Conservation (phyloP, 176 grass and related monocot species). For the Rhipidocladum racemiflorum region DNA sequence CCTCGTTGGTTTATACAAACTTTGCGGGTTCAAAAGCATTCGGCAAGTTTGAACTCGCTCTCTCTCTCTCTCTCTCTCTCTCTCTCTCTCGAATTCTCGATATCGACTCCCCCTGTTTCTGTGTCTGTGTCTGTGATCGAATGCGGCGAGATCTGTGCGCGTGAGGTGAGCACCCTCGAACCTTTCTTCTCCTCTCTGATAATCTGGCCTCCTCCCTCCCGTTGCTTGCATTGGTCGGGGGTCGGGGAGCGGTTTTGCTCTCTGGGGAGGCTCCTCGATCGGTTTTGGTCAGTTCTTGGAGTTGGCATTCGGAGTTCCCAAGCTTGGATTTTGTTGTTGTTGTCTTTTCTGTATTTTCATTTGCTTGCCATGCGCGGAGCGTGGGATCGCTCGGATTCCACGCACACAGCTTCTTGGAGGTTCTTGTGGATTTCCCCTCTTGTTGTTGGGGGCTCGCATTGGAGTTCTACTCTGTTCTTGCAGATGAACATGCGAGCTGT, state of each 20-base stretch:
- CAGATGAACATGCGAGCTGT: not conserved
- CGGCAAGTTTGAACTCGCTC: conserved; percentile 24
- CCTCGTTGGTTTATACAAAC: not conserved
- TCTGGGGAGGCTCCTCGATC: not conserved
- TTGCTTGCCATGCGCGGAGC: not conserved
- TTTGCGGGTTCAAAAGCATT: not conserved
- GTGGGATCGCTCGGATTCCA: not conserved
- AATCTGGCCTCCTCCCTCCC: not conserved
- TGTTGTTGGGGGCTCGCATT: not conserved
- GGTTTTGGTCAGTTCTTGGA: not conserved
- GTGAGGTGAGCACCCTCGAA: conserved; percentile 7
- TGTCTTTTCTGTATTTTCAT: not conserved
- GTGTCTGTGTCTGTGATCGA: not conserved
- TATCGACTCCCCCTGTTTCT: not conserved
- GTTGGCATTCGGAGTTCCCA: not conserved
- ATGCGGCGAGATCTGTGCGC: conserved; percentile 25
- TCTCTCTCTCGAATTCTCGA: too few relatives aligned
- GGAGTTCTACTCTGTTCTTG: not conserved
- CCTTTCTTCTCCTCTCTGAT: not conserved
- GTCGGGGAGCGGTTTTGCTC: not conserved
- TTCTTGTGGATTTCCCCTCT: not conserved
- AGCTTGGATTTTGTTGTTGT: not conserved
- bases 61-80: too few relatives aligned
- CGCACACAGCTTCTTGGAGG: not conserved
- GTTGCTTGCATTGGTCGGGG: not conserved